Evolutionary conservation across 148 eudicot species (phyloP), one percentile per base, ranked within the genome.

Genomic region (Bassia scoparia): DNA sequence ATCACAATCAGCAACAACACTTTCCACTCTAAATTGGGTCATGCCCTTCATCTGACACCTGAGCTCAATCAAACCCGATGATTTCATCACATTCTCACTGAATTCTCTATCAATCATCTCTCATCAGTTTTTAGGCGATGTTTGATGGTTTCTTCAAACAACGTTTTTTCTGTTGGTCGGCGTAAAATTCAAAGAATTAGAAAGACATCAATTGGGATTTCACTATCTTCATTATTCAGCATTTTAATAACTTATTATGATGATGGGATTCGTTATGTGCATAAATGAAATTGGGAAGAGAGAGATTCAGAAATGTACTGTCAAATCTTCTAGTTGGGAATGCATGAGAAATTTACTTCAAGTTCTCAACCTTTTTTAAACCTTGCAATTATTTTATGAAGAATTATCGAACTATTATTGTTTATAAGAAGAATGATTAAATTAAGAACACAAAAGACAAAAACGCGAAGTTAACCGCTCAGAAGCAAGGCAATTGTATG

Each of bases 281-380:
- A 60, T 70, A 44, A 68, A 66, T 33, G 24, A 4, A 13, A 66
- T 41, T 44, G 69, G 69, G 69, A 66, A 66, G 69, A 66, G 33
- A 66, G n/a, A n/a, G 69, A 43, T 43, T 66, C 46, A 8, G 46
- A 41, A 41, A 1, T n/a, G n/a, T 41, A 41, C 9, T 41, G 46
- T 41, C 12, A 41, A 41, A 8, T 41, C 46, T 41, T 41, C 46
- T 41, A 21, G 41, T 43, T 52, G 12, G 38, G 78, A 6, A 81
- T 9, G 17, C 43, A 52, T 29, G 84, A 30, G 5, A 79, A 72
- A 66, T 77, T 26, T 90, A n/a, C 33, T 41, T 66, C 98, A 58
- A 87, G 80, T 78, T 88, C n/a, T 90, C 77, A 92, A 70, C 52
- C 98, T 88, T 85, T 87, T 92, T 77, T 92, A 93, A 33, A 90